Evolutionary conservation across 768 basidiomycete genomes (phyloP).

Genomic region (Pisolithus tinctorius): DNA sequence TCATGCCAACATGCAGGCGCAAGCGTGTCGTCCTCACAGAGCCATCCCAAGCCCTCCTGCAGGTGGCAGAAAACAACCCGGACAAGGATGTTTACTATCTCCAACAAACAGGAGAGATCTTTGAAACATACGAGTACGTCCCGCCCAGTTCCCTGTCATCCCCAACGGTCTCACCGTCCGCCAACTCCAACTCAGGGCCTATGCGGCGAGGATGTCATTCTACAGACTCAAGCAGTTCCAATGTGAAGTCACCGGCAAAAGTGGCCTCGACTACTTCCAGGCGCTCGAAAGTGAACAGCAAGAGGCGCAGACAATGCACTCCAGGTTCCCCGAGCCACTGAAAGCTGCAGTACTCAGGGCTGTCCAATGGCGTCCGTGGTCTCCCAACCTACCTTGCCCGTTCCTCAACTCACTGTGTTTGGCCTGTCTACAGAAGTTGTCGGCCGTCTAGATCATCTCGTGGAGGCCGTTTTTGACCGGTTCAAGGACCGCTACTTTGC

Average conservation of each 20-base stretch:
- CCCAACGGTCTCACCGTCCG: conserved; percentile 12
- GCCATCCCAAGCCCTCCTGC: conserved; percentile 64
- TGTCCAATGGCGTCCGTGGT: conserved; percentile 92
- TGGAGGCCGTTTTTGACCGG: conserved; percentile 91
- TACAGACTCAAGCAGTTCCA: conserved; percentile 93
- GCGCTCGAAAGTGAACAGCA: conserved; percentile 87
- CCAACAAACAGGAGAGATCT: conserved; percentile 93
- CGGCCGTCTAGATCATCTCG: conserved; percentile 90
- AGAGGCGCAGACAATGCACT: conserved; percentile 85
- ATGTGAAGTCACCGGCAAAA: conserved; percentile 95
- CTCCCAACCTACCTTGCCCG: conserved; percentile 13
- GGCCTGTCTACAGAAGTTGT: conserved; percentile 69
- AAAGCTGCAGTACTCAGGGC: conserved; percentile 87
- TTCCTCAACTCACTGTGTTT: conserved; percentile 7
- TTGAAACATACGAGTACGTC: conserved; percentile 90
- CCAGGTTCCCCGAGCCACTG: conserved; percentile 86
- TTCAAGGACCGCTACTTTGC: conserved; percentile 95
- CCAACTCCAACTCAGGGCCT: conserved; percentile 43
- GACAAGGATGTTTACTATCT: conserved; percentile 85
- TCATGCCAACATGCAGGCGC: conserved; percentile 84
- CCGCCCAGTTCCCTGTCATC: conserved; percentile 20
- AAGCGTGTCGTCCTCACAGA: conserved; percentile 87
- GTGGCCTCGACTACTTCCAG: conserved; percentile 88
- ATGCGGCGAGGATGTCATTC: conserved; percentile 90
- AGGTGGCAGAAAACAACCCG: conserved; percentile 56